These are phyloP conservation scores for Boletus sp. DNA, from an alignment of 768 basidiomycete species.

Conservation along the genomic window DNA sequence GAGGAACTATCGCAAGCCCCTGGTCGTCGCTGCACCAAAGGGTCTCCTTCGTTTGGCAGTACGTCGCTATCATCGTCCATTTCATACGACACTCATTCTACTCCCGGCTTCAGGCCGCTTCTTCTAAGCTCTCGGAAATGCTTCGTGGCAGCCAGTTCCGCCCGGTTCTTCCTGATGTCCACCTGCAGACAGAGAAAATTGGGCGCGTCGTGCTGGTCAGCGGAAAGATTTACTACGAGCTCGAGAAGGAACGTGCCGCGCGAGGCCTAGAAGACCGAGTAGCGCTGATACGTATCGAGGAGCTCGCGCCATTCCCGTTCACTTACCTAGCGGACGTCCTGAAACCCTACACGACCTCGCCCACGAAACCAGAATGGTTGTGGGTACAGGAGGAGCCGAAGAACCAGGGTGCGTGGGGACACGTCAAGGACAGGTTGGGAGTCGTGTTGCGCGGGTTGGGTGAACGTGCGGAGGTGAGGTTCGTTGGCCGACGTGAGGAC, in stretches of 20 bases:
- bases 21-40: constrained; percentile 84
- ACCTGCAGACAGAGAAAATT: constrained; percentile 34
- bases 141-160: constrained; percentile 58
- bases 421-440: constrained; percentile 58
- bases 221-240: constrained; percentile 88
- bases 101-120: constrained; percentile 53
- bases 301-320: constrained; percentile 88
- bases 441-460: constrained; percentile 45
- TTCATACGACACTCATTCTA: not conserved
- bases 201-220: constrained; percentile 70
- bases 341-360: constrained; percentile 40
- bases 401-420: constrained; percentile 81
- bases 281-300: constrained; percentile 77
- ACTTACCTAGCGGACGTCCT: constrained; percentile 45
- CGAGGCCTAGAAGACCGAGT: constrained; percentile 46
- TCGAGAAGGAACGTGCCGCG: constrained; percentile 63
- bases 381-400: constrained; percentile 89
- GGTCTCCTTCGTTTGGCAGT: constrained; percentile 76
- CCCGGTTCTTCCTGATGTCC: constrained; percentile 58
- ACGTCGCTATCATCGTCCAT: constrained; percentile 23
- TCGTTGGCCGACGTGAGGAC: constrained; percentile 66
- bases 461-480: constrained; percentile 38
- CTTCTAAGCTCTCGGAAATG: constrained; percentile 64
- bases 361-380: constrained; percentile 34
- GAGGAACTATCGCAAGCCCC: constrained; percentile 82